phyloP scores from a whole-genome alignment of 139 green algal species.

The Ettlia oleoabundans region DNA sequence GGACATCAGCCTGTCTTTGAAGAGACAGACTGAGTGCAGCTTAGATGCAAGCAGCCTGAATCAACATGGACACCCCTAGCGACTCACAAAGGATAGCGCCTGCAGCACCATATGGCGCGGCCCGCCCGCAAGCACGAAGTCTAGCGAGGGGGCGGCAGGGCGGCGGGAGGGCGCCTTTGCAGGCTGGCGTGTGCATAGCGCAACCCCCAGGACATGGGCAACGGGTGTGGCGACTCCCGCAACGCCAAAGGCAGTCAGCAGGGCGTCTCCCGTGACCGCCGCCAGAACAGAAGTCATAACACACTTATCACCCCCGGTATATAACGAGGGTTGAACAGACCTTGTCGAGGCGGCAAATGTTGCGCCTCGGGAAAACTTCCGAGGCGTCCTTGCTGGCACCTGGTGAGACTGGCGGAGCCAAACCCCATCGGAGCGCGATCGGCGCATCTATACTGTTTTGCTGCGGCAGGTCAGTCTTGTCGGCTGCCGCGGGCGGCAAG shows the following conservation, averaged over 20 bases:
- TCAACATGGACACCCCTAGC: neutral
- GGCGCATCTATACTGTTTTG: no score
- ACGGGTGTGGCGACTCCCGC: neutral
- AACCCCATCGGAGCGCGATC: no score
- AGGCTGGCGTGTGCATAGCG: neutral
- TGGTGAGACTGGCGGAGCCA: no score
- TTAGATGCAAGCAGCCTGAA: neutral
- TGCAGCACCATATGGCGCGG: conserved; percentile 60
- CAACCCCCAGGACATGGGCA: neutral
- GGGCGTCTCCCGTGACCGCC: no score
- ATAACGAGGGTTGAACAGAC: no score
- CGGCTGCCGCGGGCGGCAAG: neutral
- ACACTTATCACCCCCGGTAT: no score
- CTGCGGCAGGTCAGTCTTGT: no score
- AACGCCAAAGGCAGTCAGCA: neutral
- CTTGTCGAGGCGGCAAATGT: no score
- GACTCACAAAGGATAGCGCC: conserved; percentile 45
- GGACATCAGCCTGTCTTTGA: no score
- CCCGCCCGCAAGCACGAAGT: conserved; percentile 38
- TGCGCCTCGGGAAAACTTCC: no score
- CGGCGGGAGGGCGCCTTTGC: neutral
- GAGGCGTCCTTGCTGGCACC: no score
- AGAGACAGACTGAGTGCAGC: neutral
- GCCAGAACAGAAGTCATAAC: no score
- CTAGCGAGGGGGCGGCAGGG: neutral